phyloP scores from a whole-genome alignment of 176 grass and related monocot species.

The Avena atlantica region DNA sequence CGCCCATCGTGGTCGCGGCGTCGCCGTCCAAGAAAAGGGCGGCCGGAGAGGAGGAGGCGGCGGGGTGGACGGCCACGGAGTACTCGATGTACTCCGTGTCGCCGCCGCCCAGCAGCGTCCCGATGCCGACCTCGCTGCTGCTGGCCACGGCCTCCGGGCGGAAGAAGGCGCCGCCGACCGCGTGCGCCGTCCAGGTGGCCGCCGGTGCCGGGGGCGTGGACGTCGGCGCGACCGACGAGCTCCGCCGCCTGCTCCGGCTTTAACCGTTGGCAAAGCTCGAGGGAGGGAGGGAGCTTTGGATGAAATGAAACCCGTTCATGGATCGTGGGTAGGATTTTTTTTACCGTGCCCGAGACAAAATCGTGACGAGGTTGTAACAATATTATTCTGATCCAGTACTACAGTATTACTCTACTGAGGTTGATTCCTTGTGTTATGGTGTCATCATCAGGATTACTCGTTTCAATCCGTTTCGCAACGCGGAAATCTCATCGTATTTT shows the following conservation, averaged over 20 bases:
- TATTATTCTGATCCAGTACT: background rate
- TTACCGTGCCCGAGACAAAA: constrained; percentile 39
- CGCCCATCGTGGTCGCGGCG: constrained; percentile 36
- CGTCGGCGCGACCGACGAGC: constrained; percentile 72
- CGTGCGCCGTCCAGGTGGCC: constrained; percentile 51
- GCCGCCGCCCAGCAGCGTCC: constrained; percentile 81
- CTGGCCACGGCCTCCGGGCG: background rate
- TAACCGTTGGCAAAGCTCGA: constrained; percentile 35
- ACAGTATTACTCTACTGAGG: too few relatives aligned
- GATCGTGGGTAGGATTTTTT: constrained; percentile 30
- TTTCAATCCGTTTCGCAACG: too few relatives aligned
- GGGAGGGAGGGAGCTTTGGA: background rate
- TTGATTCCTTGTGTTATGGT: constrained; percentile 8
- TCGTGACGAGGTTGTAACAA: constrained; percentile 23
- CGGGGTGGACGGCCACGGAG: constrained; percentile 44
- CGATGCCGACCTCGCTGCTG: constrained; percentile 76
- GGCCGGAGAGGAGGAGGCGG: background rate
- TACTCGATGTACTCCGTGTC: constrained; percentile 68
- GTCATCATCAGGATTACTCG: background rate
- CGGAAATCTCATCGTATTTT: too few relatives aligned
- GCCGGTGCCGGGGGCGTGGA: constrained; percentile 44
- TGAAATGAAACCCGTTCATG: constrained; percentile 3
- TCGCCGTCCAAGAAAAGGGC: constrained; percentile 28
- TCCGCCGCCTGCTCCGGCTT: constrained; percentile 70
- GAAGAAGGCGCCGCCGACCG: constrained; percentile 45